Evolutionary conservation across 768 basidiomycete species (phyloP).

Genomic region (Kwoniella mangroviensis): DNA sequence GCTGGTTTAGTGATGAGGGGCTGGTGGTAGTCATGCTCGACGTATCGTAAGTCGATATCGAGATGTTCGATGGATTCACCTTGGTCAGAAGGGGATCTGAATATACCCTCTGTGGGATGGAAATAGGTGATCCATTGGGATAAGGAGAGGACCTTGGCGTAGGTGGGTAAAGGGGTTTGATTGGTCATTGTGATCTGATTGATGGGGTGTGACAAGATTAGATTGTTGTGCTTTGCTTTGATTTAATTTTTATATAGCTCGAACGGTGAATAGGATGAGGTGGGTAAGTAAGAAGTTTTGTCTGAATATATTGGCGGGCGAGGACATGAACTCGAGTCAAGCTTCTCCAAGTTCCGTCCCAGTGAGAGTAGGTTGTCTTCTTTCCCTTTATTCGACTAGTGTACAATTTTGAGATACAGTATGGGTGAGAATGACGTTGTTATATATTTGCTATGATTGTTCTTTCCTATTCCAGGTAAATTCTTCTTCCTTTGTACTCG

Average conservation of each 20-base stretch:
- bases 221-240: not conserved
- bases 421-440: not conserved
- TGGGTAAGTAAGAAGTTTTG: not conserved
- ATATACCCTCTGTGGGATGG: constrained; percentile 41
- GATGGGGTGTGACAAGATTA: not conserved
- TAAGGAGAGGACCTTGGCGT: constrained; percentile 39
- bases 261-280: not conserved
- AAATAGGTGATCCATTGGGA: constrained; percentile 46
- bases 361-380: not conserved
- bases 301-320: too few relatives aligned
- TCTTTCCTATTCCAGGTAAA: not conserved
- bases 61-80: constrained; percentile 49
- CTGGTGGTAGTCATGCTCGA: constrained; percentile 23
- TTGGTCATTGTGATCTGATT: constrained; percentile 20
- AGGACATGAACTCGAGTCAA: constrained; percentile 5
- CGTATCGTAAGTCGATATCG: constrained; percentile 51
- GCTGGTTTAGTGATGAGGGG: not conserved
- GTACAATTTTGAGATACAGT: too few relatives aligned
- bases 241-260: not conserved
- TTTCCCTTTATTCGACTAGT: not conserved
- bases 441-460: not conserved
- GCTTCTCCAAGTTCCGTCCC: constrained; percentile 14
- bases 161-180: constrained; percentile 30
- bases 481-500: not conserved
- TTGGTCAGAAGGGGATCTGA: constrained; percentile 32